phyloP scores from a whole-genome alignment of 1,284 basidiomycete species.

The Ustilago curta region DNA sequence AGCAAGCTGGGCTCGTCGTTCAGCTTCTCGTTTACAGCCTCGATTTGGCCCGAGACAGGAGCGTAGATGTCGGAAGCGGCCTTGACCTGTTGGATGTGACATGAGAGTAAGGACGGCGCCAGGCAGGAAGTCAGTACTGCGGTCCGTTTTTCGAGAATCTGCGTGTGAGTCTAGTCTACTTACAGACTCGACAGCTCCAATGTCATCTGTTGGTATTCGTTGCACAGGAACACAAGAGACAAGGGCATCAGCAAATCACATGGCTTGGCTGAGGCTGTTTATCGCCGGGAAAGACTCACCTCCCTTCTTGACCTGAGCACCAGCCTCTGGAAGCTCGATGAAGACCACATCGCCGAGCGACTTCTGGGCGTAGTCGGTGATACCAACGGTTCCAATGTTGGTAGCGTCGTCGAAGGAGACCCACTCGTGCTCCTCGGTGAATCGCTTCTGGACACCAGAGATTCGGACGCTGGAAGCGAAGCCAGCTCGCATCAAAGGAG shows the following conservation, averaged over 20 bases:
- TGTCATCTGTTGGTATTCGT: slow-evolving; percentile 75
- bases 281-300: slow-evolving; percentile 74
- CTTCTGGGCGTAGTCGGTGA: slow-evolving; percentile 93
- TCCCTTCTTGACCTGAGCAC: slow-evolving; percentile 79
- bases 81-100: slow-evolving; percentile 74
- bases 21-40: slow-evolving; percentile 82
- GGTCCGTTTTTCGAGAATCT: no score
- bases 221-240: background rate
- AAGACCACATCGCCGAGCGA: slow-evolving; percentile 97
- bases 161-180: slow-evolving; percentile 6
- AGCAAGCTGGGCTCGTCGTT: slow-evolving; percentile 81
- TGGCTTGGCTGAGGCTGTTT: background rate
- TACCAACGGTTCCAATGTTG: slow-evolving; percentile 84
- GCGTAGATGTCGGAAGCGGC: slow-evolving; percentile 97
- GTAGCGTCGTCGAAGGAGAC: slow-evolving; percentile 83
- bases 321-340: slow-evolving; percentile 87
- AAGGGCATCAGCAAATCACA: background rate
- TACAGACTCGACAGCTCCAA: slow-evolving; percentile 94
- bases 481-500: slow-evolving; percentile 28
- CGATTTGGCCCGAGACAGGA: slow-evolving; percentile 86
- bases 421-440: slow-evolving; percentile 89
- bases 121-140: slow-evolving; percentile 6
- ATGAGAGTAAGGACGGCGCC: background rate
- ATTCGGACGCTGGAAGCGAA: slow-evolving; percentile 39
- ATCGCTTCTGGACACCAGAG: slow-evolving; percentile 54